Evolutionary conservation across 345 rosid genomes (phyloP).

Genomic region (Orychophragmus violaceus): DNA sequence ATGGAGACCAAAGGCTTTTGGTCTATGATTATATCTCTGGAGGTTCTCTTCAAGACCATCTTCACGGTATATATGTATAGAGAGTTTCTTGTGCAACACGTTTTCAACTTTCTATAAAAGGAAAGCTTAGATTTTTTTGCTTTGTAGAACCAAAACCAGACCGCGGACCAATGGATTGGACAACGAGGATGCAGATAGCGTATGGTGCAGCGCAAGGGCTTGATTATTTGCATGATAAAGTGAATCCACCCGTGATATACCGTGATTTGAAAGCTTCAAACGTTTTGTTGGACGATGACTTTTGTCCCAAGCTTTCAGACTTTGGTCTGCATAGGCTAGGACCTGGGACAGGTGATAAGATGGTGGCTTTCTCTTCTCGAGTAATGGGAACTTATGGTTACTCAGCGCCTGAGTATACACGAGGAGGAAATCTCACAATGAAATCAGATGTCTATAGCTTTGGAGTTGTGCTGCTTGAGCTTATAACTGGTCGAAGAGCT

Average conservation of each 20-base stretch:
- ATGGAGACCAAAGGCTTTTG: constrained; percentile 71
- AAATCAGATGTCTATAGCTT: constrained; percentile 77
- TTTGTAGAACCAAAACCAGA: constrained; percentile 32
- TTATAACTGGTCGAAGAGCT: constrained; percentile 64
- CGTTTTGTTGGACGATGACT: constrained; percentile 48
- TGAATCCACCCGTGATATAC: constrained; percentile 49
- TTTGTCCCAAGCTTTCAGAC: constrained; percentile 52
- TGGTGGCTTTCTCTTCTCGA: constrained; percentile 37
- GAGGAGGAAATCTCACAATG: constrained; percentile 45
- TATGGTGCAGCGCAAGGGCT: constrained; percentile 61
- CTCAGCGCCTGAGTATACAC: constrained; percentile 67
- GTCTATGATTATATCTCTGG: constrained; percentile 49
- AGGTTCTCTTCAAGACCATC: constrained; percentile 46
- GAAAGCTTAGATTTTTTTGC: background rate
- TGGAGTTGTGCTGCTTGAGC: constrained; percentile 71
- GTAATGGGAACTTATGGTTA: constrained; percentile 76
- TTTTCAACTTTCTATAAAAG: background rate
- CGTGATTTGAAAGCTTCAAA: constrained; percentile 63
- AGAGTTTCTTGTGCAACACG: background rate
- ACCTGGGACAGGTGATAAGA: constrained; percentile 37
- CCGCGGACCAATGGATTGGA: constrained; percentile 47
- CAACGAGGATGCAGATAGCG: constrained; percentile 53
- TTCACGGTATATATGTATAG: constrained; percentile 38
- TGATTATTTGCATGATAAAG: constrained; percentile 54
- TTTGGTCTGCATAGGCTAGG: constrained; percentile 55